Conservation (phyloP, 768 basidiomycete genomes). For the Termitomyces sp. region DNA sequence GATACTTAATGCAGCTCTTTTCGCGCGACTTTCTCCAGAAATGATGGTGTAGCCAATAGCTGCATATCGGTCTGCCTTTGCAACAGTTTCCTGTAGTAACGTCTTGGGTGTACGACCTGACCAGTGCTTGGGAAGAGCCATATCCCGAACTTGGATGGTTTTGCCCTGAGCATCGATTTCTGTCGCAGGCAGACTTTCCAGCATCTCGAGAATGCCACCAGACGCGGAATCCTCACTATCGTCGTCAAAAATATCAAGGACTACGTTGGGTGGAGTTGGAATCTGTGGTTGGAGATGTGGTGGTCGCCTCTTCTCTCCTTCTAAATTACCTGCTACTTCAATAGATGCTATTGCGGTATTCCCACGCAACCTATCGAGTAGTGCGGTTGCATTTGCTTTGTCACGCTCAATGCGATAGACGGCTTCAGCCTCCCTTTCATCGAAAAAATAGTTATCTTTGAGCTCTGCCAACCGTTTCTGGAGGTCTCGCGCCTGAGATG, state of each 20-base stretch:
- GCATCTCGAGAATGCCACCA: slow-evolving; percentile 68
- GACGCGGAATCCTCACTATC: slow-evolving; percentile 41
- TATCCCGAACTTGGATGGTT: slow-evolving; percentile 56
- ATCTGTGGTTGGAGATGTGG: slow-evolving; percentile 15
- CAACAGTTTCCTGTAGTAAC: slow-evolving; percentile 64
- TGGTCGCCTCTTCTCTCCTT: slow-evolving; percentile 12
- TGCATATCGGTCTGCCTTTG: slow-evolving; percentile 71
- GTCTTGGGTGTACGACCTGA: slow-evolving; percentile 78
- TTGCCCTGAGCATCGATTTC: slow-evolving; percentile 54
- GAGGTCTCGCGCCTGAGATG: slow-evolving; percentile 33
- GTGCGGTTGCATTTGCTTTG: slow-evolving; percentile 39
- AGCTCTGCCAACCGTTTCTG: slow-evolving; percentile 42
- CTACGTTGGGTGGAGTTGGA: slow-evolving; percentile 1
- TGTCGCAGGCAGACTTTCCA: slow-evolving; percentile 61
- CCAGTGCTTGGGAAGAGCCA: slow-evolving; percentile 82
- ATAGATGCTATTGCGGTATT: neutral
- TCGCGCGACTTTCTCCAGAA: slow-evolving; percentile 71
- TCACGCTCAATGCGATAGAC: slow-evolving; percentile 52
- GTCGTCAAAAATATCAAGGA: slow-evolving; percentile 49
- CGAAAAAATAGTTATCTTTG: slow-evolving; percentile 66
- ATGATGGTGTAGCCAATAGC: slow-evolving; percentile 63
- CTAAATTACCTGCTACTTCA: neutral
- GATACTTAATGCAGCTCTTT: slow-evolving; percentile 67
- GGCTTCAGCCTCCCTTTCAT: slow-evolving; percentile 60
- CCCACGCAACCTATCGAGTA: slow-evolving; percentile 41